Percentiles rank a stretch among this genome's conserved stretches.
Conservation (phyloP, 2,329 filamentous ascomycete genomes). For the Aspergillus japonicus region DNA sequence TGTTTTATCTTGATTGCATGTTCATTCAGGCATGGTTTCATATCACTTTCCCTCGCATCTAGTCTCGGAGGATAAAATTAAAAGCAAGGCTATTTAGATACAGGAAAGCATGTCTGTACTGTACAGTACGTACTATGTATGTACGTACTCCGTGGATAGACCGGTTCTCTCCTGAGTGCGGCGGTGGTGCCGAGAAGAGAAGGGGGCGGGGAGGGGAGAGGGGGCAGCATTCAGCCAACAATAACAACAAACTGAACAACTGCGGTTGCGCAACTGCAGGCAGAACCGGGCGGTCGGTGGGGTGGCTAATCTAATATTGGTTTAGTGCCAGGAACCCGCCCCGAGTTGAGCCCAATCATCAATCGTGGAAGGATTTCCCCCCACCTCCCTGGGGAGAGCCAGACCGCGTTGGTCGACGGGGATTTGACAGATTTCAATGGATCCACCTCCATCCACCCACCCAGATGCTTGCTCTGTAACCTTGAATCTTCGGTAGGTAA, state of each 20-base stretch:
- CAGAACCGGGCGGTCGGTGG: conserved; percentile 2
- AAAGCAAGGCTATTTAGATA: not conserved
- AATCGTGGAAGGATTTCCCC: not conserved
- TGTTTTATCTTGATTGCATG: not conserved
- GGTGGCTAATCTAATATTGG: not conserved
- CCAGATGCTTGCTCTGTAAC: no score
- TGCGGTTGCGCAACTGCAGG: not conserved
- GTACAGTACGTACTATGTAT: not conserved
- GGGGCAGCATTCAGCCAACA: no score
- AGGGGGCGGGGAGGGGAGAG: no score
- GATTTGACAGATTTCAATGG: not conserved
- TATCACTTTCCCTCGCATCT: not conserved
- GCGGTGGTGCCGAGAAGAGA: no score
- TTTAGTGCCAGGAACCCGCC: conserved; percentile 30
- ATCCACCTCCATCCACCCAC: not conserved
- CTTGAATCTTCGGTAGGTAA: no score
- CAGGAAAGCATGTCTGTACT: not conserved
- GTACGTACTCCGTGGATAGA: no score
- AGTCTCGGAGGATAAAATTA: not conserved
- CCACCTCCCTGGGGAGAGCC: conserved; percentile 5
- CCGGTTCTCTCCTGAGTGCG: conserved; percentile 15
- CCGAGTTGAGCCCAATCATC: not conserved
- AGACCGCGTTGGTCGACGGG: not conserved
- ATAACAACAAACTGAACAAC: not conserved
- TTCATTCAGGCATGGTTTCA: not conserved